Percentiles rank a stretch among this genome's conserved stretches.
phyloP scores from a whole-genome alignment of 495 filamentous ascomycete genomes.

The Aspergillus avenaceus region DNA sequence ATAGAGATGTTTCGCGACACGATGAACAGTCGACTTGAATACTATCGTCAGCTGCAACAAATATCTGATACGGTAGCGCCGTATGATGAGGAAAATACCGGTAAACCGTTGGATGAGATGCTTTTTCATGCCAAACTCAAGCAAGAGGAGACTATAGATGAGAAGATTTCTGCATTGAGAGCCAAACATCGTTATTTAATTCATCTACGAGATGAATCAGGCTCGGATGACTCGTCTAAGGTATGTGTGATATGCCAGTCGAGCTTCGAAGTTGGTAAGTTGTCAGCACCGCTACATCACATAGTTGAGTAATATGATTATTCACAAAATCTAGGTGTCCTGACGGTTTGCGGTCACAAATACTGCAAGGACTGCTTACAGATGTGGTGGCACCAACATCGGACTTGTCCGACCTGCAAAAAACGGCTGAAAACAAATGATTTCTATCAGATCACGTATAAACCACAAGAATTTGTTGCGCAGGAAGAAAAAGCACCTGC shows the following conservation, averaged over 20 bases:
- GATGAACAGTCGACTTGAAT: conserved; percentile 80
- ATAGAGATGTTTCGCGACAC: conserved; percentile 69
- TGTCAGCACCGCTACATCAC: background rate
- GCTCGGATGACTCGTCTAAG: conserved; percentile 49
- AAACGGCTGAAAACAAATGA: conserved; percentile 53
- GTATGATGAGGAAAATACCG: conserved; percentile 55
- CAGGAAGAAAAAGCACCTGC: conserved; percentile 55
- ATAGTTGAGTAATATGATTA: background rate
- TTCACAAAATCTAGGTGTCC: conserved; percentile 39
- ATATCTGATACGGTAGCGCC: conserved; percentile 82
- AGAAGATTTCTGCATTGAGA: conserved; percentile 55
- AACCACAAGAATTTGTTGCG: conserved; percentile 64
- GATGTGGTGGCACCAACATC: conserved; percentile 64
- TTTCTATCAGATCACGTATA: conserved; percentile 80
- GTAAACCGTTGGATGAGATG: conserved; percentile 35
- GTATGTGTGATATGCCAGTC: conserved; percentile 79
- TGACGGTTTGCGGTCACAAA: conserved; percentile 87
- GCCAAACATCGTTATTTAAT: conserved; percentile 70
- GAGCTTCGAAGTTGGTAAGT: conserved; percentile 64
- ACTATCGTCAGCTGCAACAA: conserved; percentile 81
- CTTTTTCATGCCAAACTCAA: conserved; percentile 32
- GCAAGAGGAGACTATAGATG: conserved; percentile 46
- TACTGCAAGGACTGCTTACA: conserved; percentile 84
- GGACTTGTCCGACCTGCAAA: conserved; percentile 77
- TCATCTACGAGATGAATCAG: conserved; percentile 55